Base-by-base conservation (phyloP, 2,329 filamentous ascomycete species). In the Beauveria varroae region DNA sequence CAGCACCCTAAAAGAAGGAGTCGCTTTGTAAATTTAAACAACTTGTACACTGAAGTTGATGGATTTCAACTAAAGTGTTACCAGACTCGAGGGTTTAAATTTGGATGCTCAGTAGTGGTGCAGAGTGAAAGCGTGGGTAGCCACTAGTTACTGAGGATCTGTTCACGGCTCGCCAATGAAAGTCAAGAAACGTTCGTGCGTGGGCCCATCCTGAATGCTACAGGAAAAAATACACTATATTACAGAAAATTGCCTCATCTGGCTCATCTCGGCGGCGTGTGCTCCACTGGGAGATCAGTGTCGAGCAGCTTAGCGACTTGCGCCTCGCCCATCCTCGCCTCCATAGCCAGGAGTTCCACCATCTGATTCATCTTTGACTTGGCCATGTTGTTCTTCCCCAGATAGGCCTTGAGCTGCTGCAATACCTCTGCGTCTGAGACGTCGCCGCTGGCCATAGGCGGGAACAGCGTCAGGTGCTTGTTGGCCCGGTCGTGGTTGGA, bases 381-480 rank as follows among this genome's bases (percentile, higher is more conserved):
- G 16, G 71, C 70, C 1, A 64, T 66, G 61, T 67, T 69, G 61
- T 67, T 69, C 14, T 62, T 53, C 20, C 59, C 57, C 41, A 67
- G 26, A n/a, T 62, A 49, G 12, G 53, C 24, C 16, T 62, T 56
- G 44, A 68, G 40, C n/a, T 65, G 62, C 51, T 66, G 53, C 46
- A 64, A 41, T 2, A 67, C 60, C 37, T 71, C 66, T 3, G 61
- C 60, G 7, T 71, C 68, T 1, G 69, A 63, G 14, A 69, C 41
- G 6, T 70, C 65, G 18, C 67, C 63, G 10, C 67, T 68, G 0
- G 69, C 65, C 2, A 69, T 65, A 2, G 79, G 81, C 34, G 84
- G 84, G 66, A 86, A 86, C 47, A 86, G 67, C 0, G 73, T 74
- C 26, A 75, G 74, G 63, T 74, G 74, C 18, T 73, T 73, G 49